phyloP scores from a whole-genome alignment of 768 basidiomycete genomes.

The Mycena filopes region DNA sequence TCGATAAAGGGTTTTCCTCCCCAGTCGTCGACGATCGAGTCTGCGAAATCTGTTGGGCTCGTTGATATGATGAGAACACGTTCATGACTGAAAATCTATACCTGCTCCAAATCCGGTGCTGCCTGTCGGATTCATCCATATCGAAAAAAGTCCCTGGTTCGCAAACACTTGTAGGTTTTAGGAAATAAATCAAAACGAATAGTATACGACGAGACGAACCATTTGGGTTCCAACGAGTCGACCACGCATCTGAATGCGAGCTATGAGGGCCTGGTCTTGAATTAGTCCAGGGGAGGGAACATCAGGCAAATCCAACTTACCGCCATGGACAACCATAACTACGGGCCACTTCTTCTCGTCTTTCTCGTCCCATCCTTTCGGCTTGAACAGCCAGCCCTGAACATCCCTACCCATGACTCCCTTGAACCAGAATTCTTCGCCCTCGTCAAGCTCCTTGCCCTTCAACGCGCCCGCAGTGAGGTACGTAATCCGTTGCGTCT shows the following conservation, averaged over 20 bases:
- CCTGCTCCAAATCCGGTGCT: slow-evolving; percentile 94
- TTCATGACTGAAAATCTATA: slow-evolving; percentile 35
- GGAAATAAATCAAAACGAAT: neutral
- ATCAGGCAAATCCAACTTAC: slow-evolving; percentile 78
- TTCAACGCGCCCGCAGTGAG: slow-evolving; percentile 69
- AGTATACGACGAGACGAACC: slow-evolving; percentile 50
- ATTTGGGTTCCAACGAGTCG: slow-evolving; percentile 91
- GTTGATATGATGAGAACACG: neutral
- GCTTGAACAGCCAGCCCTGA: slow-evolving; percentile 88
- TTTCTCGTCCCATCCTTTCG: slow-evolving; percentile 76
- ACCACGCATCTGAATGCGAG: slow-evolving; percentile 61
- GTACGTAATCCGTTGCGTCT: slow-evolving; percentile 67
- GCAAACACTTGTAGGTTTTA: slow-evolving; percentile 68
- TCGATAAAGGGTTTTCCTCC: slow-evolving; percentile 89
- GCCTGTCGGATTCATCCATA: slow-evolving; percentile 94
- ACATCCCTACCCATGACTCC: slow-evolving; percentile 81
- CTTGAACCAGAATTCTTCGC: slow-evolving; percentile 91
- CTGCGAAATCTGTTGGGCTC: slow-evolving; percentile 69
- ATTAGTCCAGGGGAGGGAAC: too few relatives aligned
- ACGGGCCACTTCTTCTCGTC: slow-evolving; percentile 82
- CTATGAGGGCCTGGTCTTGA: too few relatives aligned
- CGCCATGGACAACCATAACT: slow-evolving; percentile 85
- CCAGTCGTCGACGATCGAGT: slow-evolving; percentile 84
- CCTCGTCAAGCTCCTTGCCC: slow-evolving; percentile 66
- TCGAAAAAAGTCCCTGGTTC: slow-evolving; percentile 87